A percentile compares a stretch with the other conserved stretches of the same genome.
Conservation (phyloP, 2,329 filamentous ascomycete species). For the Cladosporium velox region DNA sequence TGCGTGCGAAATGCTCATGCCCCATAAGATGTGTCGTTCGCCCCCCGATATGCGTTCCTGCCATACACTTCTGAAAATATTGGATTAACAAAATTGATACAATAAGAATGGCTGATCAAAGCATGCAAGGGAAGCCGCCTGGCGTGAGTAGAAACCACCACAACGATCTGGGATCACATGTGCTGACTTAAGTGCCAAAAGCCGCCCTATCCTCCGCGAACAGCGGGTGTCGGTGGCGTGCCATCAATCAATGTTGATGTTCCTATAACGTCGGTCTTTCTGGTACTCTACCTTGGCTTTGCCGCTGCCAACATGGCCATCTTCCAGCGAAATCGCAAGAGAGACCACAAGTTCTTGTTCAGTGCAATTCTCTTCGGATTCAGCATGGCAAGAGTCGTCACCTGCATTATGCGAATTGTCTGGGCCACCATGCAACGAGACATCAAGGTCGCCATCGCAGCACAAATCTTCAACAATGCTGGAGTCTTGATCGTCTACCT, state of each 20-base stretch:
- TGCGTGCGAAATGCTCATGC: neutral
- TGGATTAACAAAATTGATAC: neutral
- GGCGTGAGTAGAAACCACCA: constrained; percentile 20
- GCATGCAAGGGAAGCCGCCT: constrained; percentile 13
- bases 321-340: constrained; percentile 42
- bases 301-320: constrained; percentile 46
- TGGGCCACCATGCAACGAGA: constrained; percentile 34
- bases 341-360: constrained; percentile 46
- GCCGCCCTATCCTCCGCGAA: constrained; percentile 34
- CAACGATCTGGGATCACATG: too few relatives aligned
- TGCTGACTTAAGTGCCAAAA: constrained; percentile 19
- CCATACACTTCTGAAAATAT: neutral
- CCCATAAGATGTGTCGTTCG: neutral
- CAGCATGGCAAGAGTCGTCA: constrained; percentile 46
- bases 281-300: constrained; percentile 44
- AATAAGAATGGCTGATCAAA: neutral
- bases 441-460: constrained; percentile 34
- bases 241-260: constrained; percentile 43
- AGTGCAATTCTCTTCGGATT: constrained; percentile 46
- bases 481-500: constrained; percentile 38
- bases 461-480: constrained; percentile 35
- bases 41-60: neutral
- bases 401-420: constrained; percentile 41
- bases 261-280: constrained; percentile 44
- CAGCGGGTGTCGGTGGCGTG: constrained; percentile 41